Evolutionary conservation across 2,329 filamentous ascomycete genomes (phyloP).

Genomic region (Ceratocystis cubensis): DNA sequence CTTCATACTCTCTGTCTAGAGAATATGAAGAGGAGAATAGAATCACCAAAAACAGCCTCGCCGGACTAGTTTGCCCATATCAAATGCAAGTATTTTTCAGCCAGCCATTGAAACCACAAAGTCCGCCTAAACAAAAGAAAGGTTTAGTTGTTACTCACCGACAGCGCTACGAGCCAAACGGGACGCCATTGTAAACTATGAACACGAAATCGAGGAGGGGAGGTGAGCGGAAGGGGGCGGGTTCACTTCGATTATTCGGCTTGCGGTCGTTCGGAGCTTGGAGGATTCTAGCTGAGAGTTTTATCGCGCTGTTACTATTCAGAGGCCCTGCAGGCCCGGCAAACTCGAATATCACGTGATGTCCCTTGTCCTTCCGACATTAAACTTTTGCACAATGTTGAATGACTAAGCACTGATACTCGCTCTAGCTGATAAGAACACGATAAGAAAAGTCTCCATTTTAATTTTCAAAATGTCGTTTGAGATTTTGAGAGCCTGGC

Average conservation of each 20-base stretch:
- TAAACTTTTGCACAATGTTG: constrained; percentile 1
- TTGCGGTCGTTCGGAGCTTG: constrained; percentile 30
- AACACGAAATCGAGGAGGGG: constrained; percentile 30
- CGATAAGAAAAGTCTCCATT: constrained; percentile 22
- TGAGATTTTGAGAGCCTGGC: neutral
- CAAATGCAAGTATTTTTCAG: neutral
- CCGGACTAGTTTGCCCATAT: neutral
- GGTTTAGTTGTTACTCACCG: constrained; percentile 50
- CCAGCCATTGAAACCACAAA: neutral
- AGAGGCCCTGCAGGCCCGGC: constrained; percentile 25
- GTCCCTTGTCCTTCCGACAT: constrained; percentile 21
- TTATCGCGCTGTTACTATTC: constrained; percentile 32
- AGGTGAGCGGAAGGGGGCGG: constrained; percentile 9
- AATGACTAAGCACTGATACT: neutral
- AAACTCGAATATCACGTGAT: constrained; percentile 31
- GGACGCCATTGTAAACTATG: constrained; percentile 73
- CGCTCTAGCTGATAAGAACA: neutral
- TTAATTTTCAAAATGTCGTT: constrained; percentile 23
- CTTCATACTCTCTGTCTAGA: neutral
- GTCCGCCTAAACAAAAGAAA: neutral
- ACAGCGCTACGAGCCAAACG: constrained; percentile 90
- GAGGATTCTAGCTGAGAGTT: constrained; percentile 35
- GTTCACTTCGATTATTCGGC: constrained; percentile 33
- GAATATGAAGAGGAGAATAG: neutral
- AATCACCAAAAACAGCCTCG: neutral